These are phyloP conservation scores for Wickerhamiella galacta DNA, from an alignment of 805 yeast genomes.

Conservation along the genomic window DNA sequence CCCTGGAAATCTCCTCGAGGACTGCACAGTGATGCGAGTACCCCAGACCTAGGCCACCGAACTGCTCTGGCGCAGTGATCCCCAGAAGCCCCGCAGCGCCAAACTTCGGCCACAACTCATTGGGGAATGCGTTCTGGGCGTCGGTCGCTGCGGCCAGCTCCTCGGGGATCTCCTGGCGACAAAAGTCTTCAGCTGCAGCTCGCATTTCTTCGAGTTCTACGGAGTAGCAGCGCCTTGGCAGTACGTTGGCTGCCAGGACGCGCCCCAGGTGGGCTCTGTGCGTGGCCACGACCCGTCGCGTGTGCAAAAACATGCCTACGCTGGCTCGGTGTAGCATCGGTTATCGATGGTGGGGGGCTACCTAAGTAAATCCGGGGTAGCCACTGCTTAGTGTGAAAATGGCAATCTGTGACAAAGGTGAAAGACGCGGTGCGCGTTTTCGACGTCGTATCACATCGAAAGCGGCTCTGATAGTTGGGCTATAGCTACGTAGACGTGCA, in stretches of 20 bases:
- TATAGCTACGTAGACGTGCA: neutral
- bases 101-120: conserved; percentile 20
- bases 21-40: conserved; percentile 20
- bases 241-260: too few species aligned
- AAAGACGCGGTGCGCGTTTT: too few species aligned
- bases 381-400: too few species aligned
- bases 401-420: too few species aligned
- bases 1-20: conserved; percentile 20
- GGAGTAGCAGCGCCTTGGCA: too few species aligned
- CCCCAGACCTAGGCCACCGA: conserved; percentile 20
- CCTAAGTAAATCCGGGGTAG: too few species aligned
- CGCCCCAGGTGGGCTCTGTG: too few species aligned
- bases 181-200: conserved; percentile 19
- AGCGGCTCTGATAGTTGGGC: neutral
- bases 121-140: conserved; percentile 18
- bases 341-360: too few species aligned
- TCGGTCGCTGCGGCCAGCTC: conserved; percentile 18
- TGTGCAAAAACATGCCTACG: too few species aligned
- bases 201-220: conserved; percentile 16
- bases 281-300: too few species aligned
- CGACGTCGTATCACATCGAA: too few species aligned
- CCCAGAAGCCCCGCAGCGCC: conserved; percentile 22
- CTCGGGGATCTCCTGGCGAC: conserved; percentile 17
- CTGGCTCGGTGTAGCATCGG: too few species aligned
- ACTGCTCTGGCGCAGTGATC: conserved; percentile 19